phyloP scores from a whole-genome alignment of 1,139 yeast species.

The Nakaseomyces glabratus region DNA sequence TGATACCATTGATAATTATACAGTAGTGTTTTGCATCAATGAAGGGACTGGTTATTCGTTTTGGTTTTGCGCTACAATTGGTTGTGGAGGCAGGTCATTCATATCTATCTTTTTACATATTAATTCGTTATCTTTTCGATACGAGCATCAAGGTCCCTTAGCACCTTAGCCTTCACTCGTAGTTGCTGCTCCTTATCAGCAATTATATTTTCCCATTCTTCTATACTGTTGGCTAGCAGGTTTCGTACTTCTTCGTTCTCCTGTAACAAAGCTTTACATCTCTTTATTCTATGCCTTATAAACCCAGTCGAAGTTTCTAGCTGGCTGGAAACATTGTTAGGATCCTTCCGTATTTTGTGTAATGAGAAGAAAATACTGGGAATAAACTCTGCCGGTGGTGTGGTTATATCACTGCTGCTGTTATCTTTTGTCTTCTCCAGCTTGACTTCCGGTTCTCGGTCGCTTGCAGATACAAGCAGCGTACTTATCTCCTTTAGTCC shows the following conservation, averaged over 20 bases:
- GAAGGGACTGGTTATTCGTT: too few relatives aligned
- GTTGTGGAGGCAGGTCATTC: too few relatives aligned
- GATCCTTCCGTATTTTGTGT: conserved; percentile 27
- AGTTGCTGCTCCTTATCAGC: conserved; percentile 22
- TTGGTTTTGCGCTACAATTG: too few relatives aligned
- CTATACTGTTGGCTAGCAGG: conserved; percentile 21
- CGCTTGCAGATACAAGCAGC: conserved; percentile 10
- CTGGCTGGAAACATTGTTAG: conserved; percentile 26
- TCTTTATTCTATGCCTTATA: conserved; percentile 29
- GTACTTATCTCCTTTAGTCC: conserved; percentile 12
- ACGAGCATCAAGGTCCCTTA: conserved; percentile 9
- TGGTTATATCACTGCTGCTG: conserved; percentile 5
- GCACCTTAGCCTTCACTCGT: conserved; percentile 19
- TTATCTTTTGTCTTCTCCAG: not conserved
- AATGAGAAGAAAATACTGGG: conserved; percentile 30
- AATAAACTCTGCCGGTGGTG: conserved; percentile 23
- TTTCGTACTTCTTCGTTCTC: conserved; percentile 20
- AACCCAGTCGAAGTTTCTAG: conserved; percentile 28
- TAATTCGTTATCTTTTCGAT: conserved; percentile 7
- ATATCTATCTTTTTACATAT: too few relatives aligned
- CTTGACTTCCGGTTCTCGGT: not conserved
- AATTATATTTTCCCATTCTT: conserved; percentile 25
- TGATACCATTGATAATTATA: too few relatives aligned
- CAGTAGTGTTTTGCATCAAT: too few relatives aligned
- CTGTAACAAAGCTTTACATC: conserved; percentile 23